Conservation (phyloP, 805 yeast species). For the Nakazawaea ernobii region DNA sequence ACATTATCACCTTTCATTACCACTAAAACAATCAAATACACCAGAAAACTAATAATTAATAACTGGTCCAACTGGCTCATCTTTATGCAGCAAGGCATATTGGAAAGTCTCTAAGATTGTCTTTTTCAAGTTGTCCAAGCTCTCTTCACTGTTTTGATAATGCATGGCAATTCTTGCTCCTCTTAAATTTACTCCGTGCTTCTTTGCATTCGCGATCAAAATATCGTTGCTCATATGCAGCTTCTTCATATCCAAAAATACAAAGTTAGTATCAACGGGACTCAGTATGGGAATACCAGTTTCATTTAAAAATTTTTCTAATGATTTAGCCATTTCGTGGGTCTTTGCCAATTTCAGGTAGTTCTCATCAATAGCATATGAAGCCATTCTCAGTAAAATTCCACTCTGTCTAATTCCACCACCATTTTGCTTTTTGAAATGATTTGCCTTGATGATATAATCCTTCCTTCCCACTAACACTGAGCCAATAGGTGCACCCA, state of each 20-base stretch:
- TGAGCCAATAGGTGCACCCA: constrained; percentile 94
- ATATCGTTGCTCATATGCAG: constrained; percentile 52
- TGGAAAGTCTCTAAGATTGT: constrained; percentile 54
- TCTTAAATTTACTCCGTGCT: constrained; percentile 57
- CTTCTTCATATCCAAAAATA: constrained; percentile 56
- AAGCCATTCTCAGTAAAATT: constrained; percentile 73
- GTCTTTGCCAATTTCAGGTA: constrained; percentile 48
- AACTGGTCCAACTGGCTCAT: too few relatives aligned
- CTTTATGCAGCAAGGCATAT: constrained; percentile 36
- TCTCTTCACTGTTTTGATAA: constrained; percentile 51
- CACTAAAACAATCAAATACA: too few relatives aligned
- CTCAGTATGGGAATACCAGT: constrained; percentile 53
- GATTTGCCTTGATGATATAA: constrained; percentile 66
- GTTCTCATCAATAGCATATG: constrained; percentile 67
- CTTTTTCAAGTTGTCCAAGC: constrained; percentile 50
- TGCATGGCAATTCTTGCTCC: constrained; percentile 82
- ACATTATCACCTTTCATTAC: too few relatives aligned
- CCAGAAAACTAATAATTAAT: too few relatives aligned
- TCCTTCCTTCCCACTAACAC: constrained; percentile 63
- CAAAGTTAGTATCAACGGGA: constrained; percentile 82
- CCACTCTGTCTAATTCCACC: constrained; percentile 94
- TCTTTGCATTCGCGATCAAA: constrained; percentile 47
- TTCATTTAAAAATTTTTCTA: constrained; percentile 44
- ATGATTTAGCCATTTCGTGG: constrained; percentile 44
- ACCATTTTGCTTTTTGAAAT: constrained; percentile 87